A percentile compares a stretch with the other conserved stretches of the same genome.
Conservation (phyloP, 257 asterid genomes). For the Rehmannia glutinosa region DNA sequence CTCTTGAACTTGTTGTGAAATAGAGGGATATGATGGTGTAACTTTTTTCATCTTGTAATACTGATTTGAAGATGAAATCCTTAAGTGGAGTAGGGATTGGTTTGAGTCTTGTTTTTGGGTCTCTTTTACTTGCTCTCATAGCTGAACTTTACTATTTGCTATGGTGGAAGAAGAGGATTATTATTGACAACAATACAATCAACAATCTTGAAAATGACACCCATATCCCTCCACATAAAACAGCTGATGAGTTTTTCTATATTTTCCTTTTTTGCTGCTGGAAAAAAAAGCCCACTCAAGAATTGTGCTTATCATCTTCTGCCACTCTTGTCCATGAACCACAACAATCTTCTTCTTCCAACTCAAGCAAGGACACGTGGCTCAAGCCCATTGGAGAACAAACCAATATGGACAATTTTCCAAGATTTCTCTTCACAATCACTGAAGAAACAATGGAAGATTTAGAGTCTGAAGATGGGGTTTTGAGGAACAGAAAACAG, state of each 20-base stretch:
- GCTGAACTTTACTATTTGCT: constrained; percentile 67
- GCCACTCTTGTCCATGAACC: constrained; percentile 46
- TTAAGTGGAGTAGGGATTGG: constrained; percentile 56
- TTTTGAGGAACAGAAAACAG: no score
- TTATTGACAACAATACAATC: neutral
- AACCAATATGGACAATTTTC: no score
- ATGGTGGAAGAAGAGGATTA: constrained; percentile 56
- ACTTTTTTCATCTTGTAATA: no score
- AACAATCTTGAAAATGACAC: neutral
- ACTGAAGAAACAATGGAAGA: constrained; percentile 73
- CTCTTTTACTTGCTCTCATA: constrained; percentile 48
- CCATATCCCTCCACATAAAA: no score
- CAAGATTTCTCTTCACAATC: constrained; percentile 64
- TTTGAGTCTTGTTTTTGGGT: constrained; percentile 61
- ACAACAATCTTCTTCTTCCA: no score
- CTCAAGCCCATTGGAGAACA: constrained; percentile 28
- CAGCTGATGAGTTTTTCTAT: no score
- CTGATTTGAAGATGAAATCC: constrained; percentile 36
- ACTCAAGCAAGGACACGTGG: constrained; percentile 34
- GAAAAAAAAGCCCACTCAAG: constrained; percentile 20
- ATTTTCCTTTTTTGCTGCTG: no score
- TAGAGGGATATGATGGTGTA: no score
- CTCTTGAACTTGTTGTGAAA: no score
- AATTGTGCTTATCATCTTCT: constrained; percentile 27
- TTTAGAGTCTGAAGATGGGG: constrained; percentile 66